Evolutionary conservation across 352 stramenopile species (phyloP), one percentile per base, ranked within the genome.

Genomic region (Globisporangium splendens): DNA sequence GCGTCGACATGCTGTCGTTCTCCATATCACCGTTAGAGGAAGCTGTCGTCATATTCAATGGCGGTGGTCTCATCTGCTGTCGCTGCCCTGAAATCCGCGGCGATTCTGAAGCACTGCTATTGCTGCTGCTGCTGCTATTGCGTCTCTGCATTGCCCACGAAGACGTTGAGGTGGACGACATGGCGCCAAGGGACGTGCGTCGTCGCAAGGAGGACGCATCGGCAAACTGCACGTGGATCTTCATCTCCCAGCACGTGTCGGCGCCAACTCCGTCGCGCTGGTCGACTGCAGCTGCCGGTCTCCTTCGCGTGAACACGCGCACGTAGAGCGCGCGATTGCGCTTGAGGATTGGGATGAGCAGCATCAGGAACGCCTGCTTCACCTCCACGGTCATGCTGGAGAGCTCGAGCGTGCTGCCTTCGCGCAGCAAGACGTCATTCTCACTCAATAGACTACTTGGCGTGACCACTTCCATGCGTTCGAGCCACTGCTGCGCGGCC

Each of bases 331-430:
- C 48, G 20, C 46, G 50, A 18, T 88, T 88, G 54, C 79, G 73
- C 59, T 76, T 74, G 20, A 93, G 54, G 12, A 93, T 74, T 6
- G 83, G 83, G 14, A 91, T 66, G 2, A 93, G 46, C 15, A 93
- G 70, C 56, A 93, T 62, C 1, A 72, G 57, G 59, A 93, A 89
- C 17, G 80, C 83, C 49, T 93, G 76, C 33, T 93, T 93, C 28
- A 89, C 83, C 39, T 91, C 78, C 1, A 63, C 46, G 33, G 77
- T 87, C 69, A 93, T 77, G 12, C 79, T 54, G 50, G 79, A 64
- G 38, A 89, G 56, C 50, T 80, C 71, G 2, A 86, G 68, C 13
- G 72, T 86, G 41, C 65, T 72, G 0, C 70, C 66, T 33, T 81
- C 68, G 1, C 44, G 42, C 8, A 53, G 50, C 1, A 80, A 44